These are phyloP conservation scores for Laburnicola sp. DNA, from an alignment of 2,329 filamentous ascomycete genomes.

Conservation along the genomic window DNA sequence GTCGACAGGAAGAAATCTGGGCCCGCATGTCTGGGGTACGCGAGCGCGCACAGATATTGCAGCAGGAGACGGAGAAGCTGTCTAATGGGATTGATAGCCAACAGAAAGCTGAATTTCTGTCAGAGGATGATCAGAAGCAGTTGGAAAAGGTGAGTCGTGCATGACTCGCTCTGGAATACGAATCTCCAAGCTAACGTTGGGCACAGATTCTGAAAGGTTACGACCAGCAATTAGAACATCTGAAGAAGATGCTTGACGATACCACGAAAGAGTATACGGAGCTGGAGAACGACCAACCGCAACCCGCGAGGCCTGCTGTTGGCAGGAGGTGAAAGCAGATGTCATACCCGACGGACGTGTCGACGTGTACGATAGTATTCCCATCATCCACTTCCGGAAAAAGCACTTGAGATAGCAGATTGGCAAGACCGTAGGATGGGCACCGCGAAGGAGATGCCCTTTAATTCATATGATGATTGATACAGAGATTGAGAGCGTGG, in stretches of 20 bases:
- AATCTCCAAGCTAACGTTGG: constrained; percentile 17
- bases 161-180: neutral
- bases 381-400: neutral
- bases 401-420: neutral
- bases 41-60: constrained; percentile 71
- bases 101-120: constrained; percentile 56
- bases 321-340: constrained; percentile 2
- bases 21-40: constrained; percentile 75
- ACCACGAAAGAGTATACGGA: constrained; percentile 63
- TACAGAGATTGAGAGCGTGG: neutral
- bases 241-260: constrained; percentile 67
- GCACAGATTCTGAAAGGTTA: constrained; percentile 75
- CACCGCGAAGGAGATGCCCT: neutral
- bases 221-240: constrained; percentile 74
- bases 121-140: constrained; percentile 70
- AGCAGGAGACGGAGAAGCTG: constrained; percentile 72
- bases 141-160: constrained; percentile 68
- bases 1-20: constrained; percentile 83
- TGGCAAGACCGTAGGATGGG: neutral
- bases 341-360: too few relatives aligned
- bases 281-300: constrained; percentile 49
- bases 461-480: neutral
- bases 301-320: constrained; percentile 20
- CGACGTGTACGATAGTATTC: constrained; percentile 7
- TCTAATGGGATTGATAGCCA: constrained; percentile 53